A percentile compares a stretch with the other conserved stretches of the same genome.
phyloP scores from a whole-genome alignment of 495 filamentous ascomycete species.

The Letharia columbiana region DNA sequence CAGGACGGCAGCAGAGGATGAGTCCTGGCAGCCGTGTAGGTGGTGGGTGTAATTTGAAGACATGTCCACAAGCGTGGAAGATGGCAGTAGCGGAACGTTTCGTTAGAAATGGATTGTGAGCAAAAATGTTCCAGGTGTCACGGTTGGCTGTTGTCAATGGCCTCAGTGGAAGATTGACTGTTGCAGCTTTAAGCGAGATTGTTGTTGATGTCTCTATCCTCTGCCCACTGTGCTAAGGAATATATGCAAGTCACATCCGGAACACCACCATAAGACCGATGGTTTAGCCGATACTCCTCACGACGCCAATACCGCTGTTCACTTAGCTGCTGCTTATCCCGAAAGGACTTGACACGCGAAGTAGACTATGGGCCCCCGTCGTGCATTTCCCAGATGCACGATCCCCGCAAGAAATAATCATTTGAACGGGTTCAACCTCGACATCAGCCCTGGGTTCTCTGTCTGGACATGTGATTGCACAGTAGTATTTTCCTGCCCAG shows the following conservation, averaged over 20 bases:
- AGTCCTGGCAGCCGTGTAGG: too few species aligned
- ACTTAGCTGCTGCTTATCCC: background rate
- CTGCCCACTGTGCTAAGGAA: background rate
- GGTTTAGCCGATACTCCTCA: background rate
- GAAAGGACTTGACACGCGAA: background rate
- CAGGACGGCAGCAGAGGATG: too few species aligned
- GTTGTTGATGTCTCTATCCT: background rate
- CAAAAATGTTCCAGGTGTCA: too few species aligned
- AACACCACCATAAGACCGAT: background rate
- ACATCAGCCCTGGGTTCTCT: slow-evolving; percentile 3
- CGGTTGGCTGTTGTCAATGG: too few species aligned
- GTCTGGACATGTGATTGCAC: slow-evolving; percentile 9
- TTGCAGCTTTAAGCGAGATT: background rate
- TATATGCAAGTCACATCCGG: background rate
- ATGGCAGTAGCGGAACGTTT: too few species aligned
- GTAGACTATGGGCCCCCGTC: background rate
- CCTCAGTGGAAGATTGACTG: background rate
- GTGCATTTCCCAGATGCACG: background rate
- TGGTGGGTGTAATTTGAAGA: too few species aligned
- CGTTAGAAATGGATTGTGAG: too few species aligned
- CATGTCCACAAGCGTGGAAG: too few species aligned
- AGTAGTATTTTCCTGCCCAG: background rate
- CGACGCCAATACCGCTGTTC: background rate
- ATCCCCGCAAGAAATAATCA: background rate
- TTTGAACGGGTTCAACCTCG: slow-evolving; percentile 20